Conservation (phyloP, 345 rosid genomes). For the Ailanthus altissimus region DNA sequence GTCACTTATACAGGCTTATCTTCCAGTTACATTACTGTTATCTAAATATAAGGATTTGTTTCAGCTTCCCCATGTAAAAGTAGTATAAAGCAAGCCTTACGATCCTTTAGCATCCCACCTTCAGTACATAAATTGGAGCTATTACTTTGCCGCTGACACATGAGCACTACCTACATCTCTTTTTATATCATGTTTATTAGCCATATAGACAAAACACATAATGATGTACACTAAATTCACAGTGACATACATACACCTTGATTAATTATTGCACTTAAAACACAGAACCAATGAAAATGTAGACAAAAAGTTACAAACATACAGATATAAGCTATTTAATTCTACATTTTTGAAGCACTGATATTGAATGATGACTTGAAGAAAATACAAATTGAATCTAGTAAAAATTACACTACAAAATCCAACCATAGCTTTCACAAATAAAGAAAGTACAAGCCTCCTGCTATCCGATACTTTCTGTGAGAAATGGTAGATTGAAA, state of each 20-base stretch:
- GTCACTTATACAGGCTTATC: neutral
- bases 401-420: neutral
- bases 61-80: neutral
- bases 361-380: neutral
- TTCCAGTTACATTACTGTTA: neutral
- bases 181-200: neutral
- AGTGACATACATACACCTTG: neutral
- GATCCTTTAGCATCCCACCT: neutral
- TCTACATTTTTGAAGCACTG: neutral
- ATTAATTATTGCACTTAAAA: neutral
- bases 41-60: neutral
- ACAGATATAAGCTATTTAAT: neutral
- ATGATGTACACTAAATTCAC: neutral
- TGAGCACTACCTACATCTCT: neutral
- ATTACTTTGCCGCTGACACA: neutral
- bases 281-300: neutral
- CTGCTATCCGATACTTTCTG: neutral
- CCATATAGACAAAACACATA: neutral
- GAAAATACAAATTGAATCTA: neutral
- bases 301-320: neutral
- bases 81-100: neutral
- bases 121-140: neutral
- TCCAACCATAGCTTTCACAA: neutral
- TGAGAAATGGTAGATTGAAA: neutral
- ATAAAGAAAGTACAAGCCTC: slow-evolving; percentile 1